Conservation (phyloP, 352 stramenopile species). For the Saprolegnia diclina region DNA sequence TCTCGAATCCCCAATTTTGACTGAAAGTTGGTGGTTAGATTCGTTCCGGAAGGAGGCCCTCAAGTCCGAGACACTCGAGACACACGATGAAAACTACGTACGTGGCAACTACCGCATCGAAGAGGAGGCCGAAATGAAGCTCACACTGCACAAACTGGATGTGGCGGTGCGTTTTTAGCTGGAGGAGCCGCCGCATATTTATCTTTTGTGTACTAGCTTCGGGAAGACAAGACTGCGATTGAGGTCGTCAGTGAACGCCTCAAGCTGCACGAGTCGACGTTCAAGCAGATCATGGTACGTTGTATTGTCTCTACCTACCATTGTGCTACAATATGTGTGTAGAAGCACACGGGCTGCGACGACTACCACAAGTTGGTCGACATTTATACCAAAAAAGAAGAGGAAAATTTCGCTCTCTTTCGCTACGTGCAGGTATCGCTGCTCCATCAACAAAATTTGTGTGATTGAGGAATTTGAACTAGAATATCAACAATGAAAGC, state of each 20-base stretch:
- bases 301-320: not conserved
- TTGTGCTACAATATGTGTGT: not conserved
- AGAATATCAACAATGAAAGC: conserved; percentile 66
- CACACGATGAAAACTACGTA: conserved; percentile 52
- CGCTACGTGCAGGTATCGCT: conserved; percentile 60
- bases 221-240: conserved; percentile 63
- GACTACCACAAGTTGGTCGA: conserved; percentile 56
- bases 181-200: too few species aligned
- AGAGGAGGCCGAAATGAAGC: conserved; percentile 69
- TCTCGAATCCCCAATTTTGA: not conserved
- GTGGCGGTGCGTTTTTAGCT: conserved; percentile 38
- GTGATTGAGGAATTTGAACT: not conserved
- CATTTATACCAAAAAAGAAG: conserved; percentile 64
- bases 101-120: conserved; percentile 71
- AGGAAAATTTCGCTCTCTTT: conserved; percentile 77
- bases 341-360: conserved; percentile 58
- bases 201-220: conserved; percentile 36
- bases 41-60: conserved; percentile 73
- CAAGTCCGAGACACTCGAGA: conserved; percentile 60
- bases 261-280: conserved; percentile 68
- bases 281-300: conserved; percentile 28
- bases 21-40: conserved; percentile 29
- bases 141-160: conserved; percentile 54
- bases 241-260: conserved; percentile 62
- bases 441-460: not conserved